These are phyloP conservation scores for Diversispora eburnea DNA, from an alignment of 192 early-diverging fungal genomes.

Conservation along the genomic window DNA sequence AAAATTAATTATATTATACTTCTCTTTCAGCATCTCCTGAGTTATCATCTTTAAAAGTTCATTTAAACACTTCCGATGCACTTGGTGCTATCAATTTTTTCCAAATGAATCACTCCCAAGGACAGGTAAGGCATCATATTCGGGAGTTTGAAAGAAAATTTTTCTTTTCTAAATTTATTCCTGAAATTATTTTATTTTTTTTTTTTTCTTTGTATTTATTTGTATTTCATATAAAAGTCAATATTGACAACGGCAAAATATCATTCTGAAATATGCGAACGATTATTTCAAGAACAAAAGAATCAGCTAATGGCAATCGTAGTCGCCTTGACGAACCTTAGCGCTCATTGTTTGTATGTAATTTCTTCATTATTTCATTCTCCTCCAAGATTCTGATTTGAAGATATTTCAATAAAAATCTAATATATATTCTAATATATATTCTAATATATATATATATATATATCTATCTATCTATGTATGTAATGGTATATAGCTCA, in stretches of 20 bases:
- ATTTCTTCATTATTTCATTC: not conserved
- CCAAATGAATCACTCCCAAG: constrained; percentile 12
- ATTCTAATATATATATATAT: not conserved
- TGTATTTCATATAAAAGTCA: constrained; percentile 10
- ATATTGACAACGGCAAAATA: constrained; percentile 34
- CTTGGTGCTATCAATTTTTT: constrained; percentile 8
- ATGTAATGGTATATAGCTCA: constrained; percentile 32
- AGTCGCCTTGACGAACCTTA: constrained; percentile 50
- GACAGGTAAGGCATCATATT: constrained; percentile 8
- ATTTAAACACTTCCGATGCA: constrained; percentile 8
- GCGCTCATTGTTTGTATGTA: constrained; percentile 40
- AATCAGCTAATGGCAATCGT: constrained; percentile 48
- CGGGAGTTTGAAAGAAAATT: too few relatives aligned
- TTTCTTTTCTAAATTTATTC: not conserved
- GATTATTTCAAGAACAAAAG: constrained; percentile 44
- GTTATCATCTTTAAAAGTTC: not conserved
- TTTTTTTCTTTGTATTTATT: not conserved
- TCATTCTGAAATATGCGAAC: constrained; percentile 41
- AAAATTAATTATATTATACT: not conserved
- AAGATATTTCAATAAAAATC: not conserved
- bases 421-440: not conserved
- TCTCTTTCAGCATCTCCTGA: not conserved
- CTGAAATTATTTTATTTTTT: not conserved
- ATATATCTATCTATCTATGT: not conserved
- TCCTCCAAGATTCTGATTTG: not conserved